phyloP scores from a whole-genome alignment of 2,329 filamentous ascomycete species.

The Botryotinia convoluta region DNA sequence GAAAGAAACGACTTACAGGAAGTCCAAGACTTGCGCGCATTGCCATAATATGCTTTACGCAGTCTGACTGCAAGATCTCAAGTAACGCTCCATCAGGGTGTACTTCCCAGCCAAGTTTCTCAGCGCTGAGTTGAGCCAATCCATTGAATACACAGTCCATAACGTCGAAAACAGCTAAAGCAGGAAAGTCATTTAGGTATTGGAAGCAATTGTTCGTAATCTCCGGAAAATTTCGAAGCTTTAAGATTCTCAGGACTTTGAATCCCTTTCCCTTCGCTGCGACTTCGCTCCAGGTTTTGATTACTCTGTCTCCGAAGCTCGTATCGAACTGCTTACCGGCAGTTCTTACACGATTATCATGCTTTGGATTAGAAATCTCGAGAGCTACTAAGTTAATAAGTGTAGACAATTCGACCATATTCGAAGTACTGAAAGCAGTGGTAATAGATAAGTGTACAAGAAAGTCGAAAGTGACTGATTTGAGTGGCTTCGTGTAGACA shows the following conservation, averaged over 20 bases:
- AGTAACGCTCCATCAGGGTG: constrained; percentile 24
- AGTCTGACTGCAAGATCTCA: constrained; percentile 28
- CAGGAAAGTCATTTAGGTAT: constrained; percentile 36
- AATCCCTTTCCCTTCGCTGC: constrained; percentile 34
- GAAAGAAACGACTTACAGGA: not conserved
- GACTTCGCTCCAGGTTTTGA: constrained; percentile 37
- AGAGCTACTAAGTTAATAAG: constrained; percentile 37
- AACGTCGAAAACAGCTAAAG: constrained; percentile 36
- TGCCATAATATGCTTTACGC: constrained; percentile 25
- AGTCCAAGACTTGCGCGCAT: constrained; percentile 22
- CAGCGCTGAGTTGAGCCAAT: constrained; percentile 18
- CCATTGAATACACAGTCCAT: constrained; percentile 29
- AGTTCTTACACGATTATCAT: not conserved
- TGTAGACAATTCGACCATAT: constrained; percentile 36
- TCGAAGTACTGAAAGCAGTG: constrained; percentile 27
- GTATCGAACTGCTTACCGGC: not conserved
- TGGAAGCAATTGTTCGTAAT: constrained; percentile 35
- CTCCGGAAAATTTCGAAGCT: constrained; percentile 34
- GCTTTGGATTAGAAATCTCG: constrained; percentile 32
- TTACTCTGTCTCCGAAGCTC: constrained; percentile 31
- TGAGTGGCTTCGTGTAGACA: constrained; percentile 33
- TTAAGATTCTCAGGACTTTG: constrained; percentile 36
- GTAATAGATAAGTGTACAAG: constrained; percentile 37
- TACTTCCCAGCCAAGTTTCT: constrained; percentile 31
- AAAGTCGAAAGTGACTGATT: constrained; percentile 36